A percentile compares a stretch with the other conserved stretches of the same genome.
Conservation (phyloP, 139 green algal genomes). For the Coccomyxa sp. region DNA sequence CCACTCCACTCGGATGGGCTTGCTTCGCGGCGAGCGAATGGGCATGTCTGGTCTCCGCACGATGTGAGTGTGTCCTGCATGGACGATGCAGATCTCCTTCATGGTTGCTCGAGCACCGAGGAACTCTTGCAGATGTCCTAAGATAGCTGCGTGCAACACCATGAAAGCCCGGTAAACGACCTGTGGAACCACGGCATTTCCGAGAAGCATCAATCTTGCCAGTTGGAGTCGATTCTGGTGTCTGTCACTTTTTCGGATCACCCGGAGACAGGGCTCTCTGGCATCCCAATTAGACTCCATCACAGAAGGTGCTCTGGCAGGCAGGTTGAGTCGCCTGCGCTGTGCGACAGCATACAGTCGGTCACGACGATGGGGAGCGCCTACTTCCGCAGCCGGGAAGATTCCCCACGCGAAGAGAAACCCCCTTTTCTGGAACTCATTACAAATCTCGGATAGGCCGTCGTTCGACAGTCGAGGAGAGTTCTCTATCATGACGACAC, state of each 20-base stretch:
- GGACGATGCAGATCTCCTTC: not conserved
- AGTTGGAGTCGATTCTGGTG: not conserved
- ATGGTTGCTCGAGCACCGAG: not conserved
- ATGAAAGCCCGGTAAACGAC: not conserved
- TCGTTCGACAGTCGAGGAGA: not conserved
- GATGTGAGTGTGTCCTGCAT: not conserved
- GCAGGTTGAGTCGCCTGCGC: not conserved
- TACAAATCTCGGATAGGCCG: not conserved
- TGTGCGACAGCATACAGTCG: not conserved
- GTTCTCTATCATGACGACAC: conserved; percentile 7
- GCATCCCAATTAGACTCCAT: not conserved
- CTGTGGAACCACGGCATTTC: not conserved
- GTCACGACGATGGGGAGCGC: not conserved
- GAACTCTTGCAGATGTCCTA: not conserved
- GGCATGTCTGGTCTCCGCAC: not conserved
- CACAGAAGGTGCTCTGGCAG: not conserved
- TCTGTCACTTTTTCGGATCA: conserved; percentile 1
- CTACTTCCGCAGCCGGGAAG: not conserved
- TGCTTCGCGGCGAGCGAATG: not conserved
- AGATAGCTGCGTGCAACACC: not conserved
- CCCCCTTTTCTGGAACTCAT: conserved; percentile 2
- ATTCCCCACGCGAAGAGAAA: not conserved
- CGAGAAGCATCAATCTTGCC: not conserved
- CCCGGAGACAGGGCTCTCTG: not conserved
- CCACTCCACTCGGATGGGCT: not conserved